Evolutionary conservation across 2,329 filamentous ascomycete genomes (phyloP), one percentile per base, ranked within the genome.

Genomic region (Neoarthrinium moseri): DNA sequence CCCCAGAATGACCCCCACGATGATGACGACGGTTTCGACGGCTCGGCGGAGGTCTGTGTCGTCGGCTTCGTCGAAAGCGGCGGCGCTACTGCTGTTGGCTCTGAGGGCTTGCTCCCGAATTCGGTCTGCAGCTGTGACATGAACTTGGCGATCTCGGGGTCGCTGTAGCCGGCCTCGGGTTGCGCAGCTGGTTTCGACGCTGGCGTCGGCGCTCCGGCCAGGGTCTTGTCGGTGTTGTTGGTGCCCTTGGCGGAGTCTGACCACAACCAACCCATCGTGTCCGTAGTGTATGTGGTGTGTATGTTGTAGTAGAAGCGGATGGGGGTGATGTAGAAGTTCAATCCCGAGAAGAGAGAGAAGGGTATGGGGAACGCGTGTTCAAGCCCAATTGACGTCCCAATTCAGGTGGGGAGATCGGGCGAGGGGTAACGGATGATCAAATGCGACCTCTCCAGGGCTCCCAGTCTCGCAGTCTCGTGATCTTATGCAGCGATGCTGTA

Each of bases 241-340:
- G 43, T 12, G 12, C 27, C 35, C 24, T 30, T 39, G 8, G 43
- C 10, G 7, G 43, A 15, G 15, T 27, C n/a, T 3, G 43, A 20
- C 78, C 80, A 84, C 51, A 83, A 68, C 81, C 81, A 85, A 53
- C 80, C 80, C 81, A 85, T 85, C 46, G 32, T 50, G 27, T 15
- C 43, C 20, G n/a, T 35, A 13, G 10, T 35, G 18, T 22, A 20
- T 35, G 33, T 35, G 17, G 17, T 22, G 24, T 45, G 24, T 43
- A n/a, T 7, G 22, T 6, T 12, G 12, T 26, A 24, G 26, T 22
- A 8, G 24, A 15, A 7, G 22, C 23, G 18, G 20, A 15, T 17
- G 12, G 11, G 20, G 26, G 13, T 30, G 13, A 21, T 46, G 24
- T 12, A 21, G 36, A 33, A 33, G 46, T n/a, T 23, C 20, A 33